A percentile compares a stretch with the other conserved stretches of the same genome.
Conservation (phyloP, 23 red algal genomes). For the Rhodosorus marinus region DNA sequence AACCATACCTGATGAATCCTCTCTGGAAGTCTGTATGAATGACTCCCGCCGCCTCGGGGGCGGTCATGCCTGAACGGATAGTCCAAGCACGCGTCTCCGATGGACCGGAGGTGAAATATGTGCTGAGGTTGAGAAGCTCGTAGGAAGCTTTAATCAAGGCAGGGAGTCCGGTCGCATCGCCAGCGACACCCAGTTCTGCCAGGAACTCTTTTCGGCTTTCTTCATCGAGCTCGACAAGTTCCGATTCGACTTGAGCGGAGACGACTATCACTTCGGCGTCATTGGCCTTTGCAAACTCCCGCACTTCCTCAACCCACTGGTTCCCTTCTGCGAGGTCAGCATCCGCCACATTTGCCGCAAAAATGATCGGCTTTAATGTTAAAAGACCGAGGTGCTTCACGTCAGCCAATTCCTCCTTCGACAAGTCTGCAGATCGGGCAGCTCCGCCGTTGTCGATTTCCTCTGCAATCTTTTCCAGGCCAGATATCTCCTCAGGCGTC, state of each 20-base stretch:
- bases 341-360: conserved; percentile 87
- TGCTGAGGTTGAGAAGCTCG: conserved; percentile 62
- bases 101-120: conserved; percentile 89
- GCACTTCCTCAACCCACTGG: conserved; percentile 29
- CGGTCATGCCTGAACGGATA: conserved; percentile 58
- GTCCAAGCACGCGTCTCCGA: conserved; percentile 95
- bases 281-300: conserved; percentile 23
- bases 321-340: conserved; percentile 42
- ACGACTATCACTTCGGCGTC: conserved; percentile 34
- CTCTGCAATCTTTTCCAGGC: conserved; percentile 35
- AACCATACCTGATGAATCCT: conserved; percentile 98
- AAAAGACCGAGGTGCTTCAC: conserved; percentile 53
- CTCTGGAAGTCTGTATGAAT: conserved; percentile 98
- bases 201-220: conserved; percentile 58
- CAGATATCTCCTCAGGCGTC: conserved; percentile 30
- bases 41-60: conserved; percentile 77
- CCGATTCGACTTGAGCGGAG: conserved; percentile 77
- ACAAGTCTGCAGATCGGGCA: conserved; percentile 16
- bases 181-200: conserved; percentile 43
- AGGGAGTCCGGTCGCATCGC: conserved; percentile 43
- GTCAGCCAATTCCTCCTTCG: conserved; percentile 32
- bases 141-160: conserved; percentile 68
- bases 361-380: conserved; percentile 89
- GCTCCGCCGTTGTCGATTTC: conserved; percentile 35
- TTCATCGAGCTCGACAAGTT: conserved; percentile 37